A percentile compares a stretch with the other conserved stretches of the same genome.
Conservation (phyloP, 257 asterid species). For the Solanum medicagineum region DNA sequence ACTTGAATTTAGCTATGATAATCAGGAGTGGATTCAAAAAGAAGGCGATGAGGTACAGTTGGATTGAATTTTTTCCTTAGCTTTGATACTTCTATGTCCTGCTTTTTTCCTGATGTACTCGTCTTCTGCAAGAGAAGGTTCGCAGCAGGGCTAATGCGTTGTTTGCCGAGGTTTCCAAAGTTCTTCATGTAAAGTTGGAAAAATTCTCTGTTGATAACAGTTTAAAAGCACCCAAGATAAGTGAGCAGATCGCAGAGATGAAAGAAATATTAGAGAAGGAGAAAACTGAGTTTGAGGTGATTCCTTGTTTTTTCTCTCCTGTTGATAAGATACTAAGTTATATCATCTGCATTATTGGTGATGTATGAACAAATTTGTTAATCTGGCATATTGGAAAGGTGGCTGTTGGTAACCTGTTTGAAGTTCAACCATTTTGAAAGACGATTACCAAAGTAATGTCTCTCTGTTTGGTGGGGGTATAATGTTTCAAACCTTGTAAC, state of each 20-base stretch:
- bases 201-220: conserved; percentile 16
- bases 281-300: conserved; percentile 62
- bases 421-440: neutral
- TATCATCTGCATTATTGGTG: neutral
- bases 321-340: neutral
- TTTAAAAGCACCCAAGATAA: conserved; percentile 18
- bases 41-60: conserved; percentile 55
- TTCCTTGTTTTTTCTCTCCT: neutral
- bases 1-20: conserved; percentile 50
- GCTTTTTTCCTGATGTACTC: conserved; percentile 6
- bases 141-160: conserved; percentile 30
- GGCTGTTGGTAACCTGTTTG: neutral
- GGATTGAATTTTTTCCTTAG: neutral
- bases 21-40: conserved; percentile 58
- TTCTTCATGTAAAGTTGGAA: conserved; percentile 33
- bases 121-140: conserved; percentile 28
- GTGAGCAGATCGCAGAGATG: conserved; percentile 38
- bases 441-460: neutral
- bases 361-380: neutral
- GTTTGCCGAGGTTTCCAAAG: conserved; percentile 46
- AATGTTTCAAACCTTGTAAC: neutral
- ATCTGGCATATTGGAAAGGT: neutral
- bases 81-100: conserved; percentile 2
- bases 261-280: conserved; percentile 46
- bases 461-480: neutral